A percentile compares a stretch with the other conserved stretches of the same genome.
Conservation (phyloP, 2,329 filamentous ascomycete genomes). For the Penicillium sp. region DNA sequence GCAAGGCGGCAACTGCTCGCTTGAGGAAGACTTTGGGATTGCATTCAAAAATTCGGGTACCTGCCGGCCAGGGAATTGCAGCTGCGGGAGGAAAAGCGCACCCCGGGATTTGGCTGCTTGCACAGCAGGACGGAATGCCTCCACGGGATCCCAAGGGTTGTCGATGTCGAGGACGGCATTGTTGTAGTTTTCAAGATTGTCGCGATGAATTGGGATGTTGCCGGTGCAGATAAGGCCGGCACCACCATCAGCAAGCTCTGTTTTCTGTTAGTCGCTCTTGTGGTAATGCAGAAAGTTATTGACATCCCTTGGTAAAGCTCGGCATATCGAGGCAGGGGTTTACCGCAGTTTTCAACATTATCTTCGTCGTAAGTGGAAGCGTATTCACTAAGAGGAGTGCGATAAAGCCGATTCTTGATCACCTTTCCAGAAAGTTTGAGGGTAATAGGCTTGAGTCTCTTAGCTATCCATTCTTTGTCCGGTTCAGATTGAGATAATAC, state of each 20-base stretch:
- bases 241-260: conserved; percentile 19
- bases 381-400: conserved; percentile 34
- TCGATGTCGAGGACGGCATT: conserved; percentile 36
- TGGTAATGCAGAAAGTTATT: not conserved
- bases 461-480: not conserved
- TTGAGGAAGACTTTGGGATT: conserved; percentile 32
- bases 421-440: conserved; percentile 32
- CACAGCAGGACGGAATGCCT: conserved; percentile 32
- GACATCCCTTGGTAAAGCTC: conserved; percentile 24
- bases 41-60: conserved; percentile 32
- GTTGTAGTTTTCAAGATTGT: conserved; percentile 36
- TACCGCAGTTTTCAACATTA: conserved; percentile 31
- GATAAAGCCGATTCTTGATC: conserved; percentile 31
- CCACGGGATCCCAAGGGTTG: conserved; percentile 31
- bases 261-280: not conserved
- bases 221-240: conserved; percentile 36
- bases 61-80: conserved; percentile 35
- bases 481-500: not conserved
- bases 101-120: conserved; percentile 32
- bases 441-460: conserved; percentile 23
- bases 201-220: conserved; percentile 36
- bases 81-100: conserved; percentile 32
- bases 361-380: conserved; percentile 32
- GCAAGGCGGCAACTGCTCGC: conserved; percentile 28
- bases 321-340: conserved; percentile 28